These are phyloP conservation scores for Didymella pinodella DNA, from an alignment of 2,329 filamentous ascomycete species.

Conservation along the genomic window DNA sequence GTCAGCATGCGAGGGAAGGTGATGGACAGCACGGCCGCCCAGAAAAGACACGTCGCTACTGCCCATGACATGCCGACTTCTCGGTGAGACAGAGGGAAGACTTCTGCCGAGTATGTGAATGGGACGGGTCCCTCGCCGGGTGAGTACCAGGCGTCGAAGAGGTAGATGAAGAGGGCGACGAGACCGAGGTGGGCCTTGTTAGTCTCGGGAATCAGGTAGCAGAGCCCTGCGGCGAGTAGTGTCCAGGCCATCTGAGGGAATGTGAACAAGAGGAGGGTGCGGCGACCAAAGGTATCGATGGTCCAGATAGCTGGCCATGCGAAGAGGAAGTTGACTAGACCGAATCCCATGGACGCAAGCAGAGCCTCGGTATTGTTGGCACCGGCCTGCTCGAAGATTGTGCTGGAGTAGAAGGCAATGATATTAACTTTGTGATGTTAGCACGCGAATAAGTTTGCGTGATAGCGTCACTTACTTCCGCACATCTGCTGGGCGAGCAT, in stretches of 20 bases:
- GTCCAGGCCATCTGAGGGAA: constrained; percentile 60
- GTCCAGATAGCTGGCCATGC: constrained; percentile 66
- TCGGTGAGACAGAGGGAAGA: constrained; percentile 72
- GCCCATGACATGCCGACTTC: constrained; percentile 54
- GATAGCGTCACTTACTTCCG: constrained; percentile 44
- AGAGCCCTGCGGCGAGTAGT: constrained; percentile 60
- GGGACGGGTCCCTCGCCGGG: constrained; percentile 64
- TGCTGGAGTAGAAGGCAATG: constrained; percentile 60
- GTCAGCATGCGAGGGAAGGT: constrained; percentile 51
- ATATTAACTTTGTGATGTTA: constrained; percentile 45
- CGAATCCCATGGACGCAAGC: constrained; percentile 64
- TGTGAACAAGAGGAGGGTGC: constrained; percentile 58
- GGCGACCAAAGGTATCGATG: constrained; percentile 61
- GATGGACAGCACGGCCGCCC: constrained; percentile 51
- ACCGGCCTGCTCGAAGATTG: constrained; percentile 57
- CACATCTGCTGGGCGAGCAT: constrained; percentile 74
- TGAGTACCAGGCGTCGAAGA: constrained; percentile 58
- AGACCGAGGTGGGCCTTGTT: constrained; percentile 55
- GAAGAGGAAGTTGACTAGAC: constrained; percentile 65
- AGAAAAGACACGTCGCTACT: constrained; percentile 53
- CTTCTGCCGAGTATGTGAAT: constrained; percentile 70
- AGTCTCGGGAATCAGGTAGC: constrained; percentile 57
- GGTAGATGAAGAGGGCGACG: constrained; percentile 64
- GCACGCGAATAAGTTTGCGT: neutral
- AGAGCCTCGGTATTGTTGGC: constrained; percentile 52